These are phyloP conservation scores for Sanchytrium tribonematis DNA, from an alignment of 371 early-diverging fungal genomes.

Conservation along the genomic window DNA sequence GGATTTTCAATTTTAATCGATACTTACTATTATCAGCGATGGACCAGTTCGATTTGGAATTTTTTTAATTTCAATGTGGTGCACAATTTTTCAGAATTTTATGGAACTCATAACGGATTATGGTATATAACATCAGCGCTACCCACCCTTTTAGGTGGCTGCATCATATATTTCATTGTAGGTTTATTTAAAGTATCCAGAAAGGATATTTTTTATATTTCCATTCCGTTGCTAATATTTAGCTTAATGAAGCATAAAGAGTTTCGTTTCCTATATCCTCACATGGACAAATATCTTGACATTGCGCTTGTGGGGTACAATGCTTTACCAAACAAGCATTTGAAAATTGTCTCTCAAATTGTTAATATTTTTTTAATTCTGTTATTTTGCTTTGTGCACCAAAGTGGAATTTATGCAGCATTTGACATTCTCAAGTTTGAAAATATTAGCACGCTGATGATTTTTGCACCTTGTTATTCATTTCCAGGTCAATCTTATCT, in stretches of 20 bases:
- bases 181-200: neutral
- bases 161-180: neutral
- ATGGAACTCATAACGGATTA: neutral
- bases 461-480: neutral
- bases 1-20: neutral
- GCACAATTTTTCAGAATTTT: neutral
- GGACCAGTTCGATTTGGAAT: neutral
- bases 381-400: neutral
- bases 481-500: neutral
- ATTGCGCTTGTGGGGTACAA: neutral
- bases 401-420: neutral
- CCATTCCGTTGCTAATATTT: neutral
- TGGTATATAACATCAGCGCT: neutral
- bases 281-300: neutral
- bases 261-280: neutral
- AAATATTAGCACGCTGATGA: neutral
- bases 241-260: neutral
- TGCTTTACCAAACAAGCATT: neutral
- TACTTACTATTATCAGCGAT: neutral
- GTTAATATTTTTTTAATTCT: neutral
- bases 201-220: neutral
- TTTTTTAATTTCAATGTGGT: neutral
- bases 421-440: neutral
- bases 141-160: neutral
- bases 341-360: neutral